Evolutionary conservation across 2,329 filamentous ascomycete species (phyloP).

Genomic region (Ilyonectria destructans): DNA sequence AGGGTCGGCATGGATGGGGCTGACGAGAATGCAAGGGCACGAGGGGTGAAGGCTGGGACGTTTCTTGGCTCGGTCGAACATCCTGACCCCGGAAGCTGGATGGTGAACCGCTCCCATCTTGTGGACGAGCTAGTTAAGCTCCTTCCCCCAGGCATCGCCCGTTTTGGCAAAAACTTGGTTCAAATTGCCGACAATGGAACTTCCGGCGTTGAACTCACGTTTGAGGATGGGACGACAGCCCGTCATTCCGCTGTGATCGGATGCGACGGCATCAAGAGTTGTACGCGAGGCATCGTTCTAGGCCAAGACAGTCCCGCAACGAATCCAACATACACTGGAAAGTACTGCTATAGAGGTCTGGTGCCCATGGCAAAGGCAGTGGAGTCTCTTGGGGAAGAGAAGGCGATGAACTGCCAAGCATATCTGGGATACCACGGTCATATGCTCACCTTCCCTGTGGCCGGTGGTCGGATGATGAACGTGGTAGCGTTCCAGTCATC

Average conservation of each 20-base stretch:
- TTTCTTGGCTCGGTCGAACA: conserved; percentile 24
- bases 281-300: conserved; percentile 12
- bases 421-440: conserved; percentile 29
- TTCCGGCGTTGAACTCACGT: not conserved
- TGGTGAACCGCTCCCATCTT: conserved; percentile 27
- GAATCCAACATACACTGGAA: conserved; percentile 21
- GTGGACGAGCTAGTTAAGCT: conserved; percentile 26
- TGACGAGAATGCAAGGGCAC: conserved; percentile 3
- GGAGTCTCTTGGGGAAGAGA: conserved; percentile 27
- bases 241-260: conserved; percentile 26
- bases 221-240: conserved; percentile 22
- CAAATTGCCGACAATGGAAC: conserved; percentile 5
- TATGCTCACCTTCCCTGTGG: conserved; percentile 33
- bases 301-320: conserved; percentile 12
- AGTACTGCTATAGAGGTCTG: conserved; percentile 29
- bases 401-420: conserved; percentile 26
- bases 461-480: conserved; percentile 27
- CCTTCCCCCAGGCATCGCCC: conserved; percentile 14
- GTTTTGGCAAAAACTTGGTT: conserved; percentile 25
- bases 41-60: conserved; percentile 16
- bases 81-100: conserved; percentile 25
- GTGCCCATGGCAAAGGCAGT: conserved; percentile 32
- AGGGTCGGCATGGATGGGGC: conserved; percentile 22
- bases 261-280: conserved; percentile 30
- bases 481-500: conserved; percentile 29